Evolutionary conservation across 2,329 filamentous ascomycete species (phyloP).

Genomic region (Penicillium sp.): DNA sequence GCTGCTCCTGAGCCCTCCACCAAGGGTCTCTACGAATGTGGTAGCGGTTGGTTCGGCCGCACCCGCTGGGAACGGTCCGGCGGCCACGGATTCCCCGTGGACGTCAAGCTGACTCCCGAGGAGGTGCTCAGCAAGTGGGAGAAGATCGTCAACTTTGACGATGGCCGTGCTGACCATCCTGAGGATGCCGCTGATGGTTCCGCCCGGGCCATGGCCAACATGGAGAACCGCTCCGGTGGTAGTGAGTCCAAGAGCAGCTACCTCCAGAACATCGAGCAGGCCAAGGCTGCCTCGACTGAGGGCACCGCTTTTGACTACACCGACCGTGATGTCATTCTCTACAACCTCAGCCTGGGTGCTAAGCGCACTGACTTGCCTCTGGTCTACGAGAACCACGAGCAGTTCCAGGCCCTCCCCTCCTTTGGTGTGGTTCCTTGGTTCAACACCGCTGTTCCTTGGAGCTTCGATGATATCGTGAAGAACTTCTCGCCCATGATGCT

Average conservation of each 20-base stretch:
- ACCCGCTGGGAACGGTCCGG: slow-evolving; percentile 94
- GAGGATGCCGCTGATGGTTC: slow-evolving; percentile 74
- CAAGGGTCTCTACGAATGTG: slow-evolving; percentile 89
- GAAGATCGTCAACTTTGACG: slow-evolving; percentile 82
- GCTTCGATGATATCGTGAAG: slow-evolving; percentile 78
- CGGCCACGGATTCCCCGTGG: slow-evolving; percentile 87
- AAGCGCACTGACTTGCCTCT: slow-evolving; percentile 85
- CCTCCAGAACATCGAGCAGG: slow-evolving; percentile 72
- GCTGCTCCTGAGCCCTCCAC: slow-evolving; percentile 80
- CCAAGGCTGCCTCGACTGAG: slow-evolving; percentile 68
- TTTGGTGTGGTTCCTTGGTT: slow-evolving; percentile 96
- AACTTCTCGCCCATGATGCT: slow-evolving; percentile 99
- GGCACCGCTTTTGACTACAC: slow-evolving; percentile 79
- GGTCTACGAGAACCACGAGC: slow-evolving; percentile 84
- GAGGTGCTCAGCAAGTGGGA: slow-evolving; percentile 74
- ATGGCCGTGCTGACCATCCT: slow-evolving; percentile 83
- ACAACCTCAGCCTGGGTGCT: slow-evolving; percentile 91
- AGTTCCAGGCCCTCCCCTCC: slow-evolving; percentile 94
- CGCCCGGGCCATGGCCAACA: slow-evolving; percentile 79
- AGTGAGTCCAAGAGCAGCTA: slow-evolving; percentile 57
- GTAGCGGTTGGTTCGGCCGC: slow-evolving; percentile 86
- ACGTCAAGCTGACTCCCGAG: slow-evolving; percentile 81
- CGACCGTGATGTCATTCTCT: slow-evolving; percentile 87
- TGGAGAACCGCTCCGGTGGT: slow-evolving; percentile 69
- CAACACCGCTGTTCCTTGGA: slow-evolving; percentile 77